Conservation (phyloP, 768 basidiomycete species). For the Crucibulum laeve region DNA sequence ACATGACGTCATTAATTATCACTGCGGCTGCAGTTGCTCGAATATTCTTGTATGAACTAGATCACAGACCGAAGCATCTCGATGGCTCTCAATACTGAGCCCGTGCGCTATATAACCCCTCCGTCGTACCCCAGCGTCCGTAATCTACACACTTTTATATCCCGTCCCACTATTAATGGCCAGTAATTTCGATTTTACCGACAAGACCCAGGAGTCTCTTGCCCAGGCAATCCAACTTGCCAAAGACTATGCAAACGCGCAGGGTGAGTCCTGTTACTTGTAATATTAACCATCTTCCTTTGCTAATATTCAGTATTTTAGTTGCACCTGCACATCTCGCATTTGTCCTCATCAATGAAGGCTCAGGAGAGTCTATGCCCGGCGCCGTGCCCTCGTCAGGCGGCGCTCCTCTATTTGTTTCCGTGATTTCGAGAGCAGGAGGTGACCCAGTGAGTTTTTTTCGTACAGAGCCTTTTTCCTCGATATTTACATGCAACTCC, state of each 20-base stretch:
- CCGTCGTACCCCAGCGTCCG: too few relatives aligned
- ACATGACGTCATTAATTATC: too few relatives aligned
- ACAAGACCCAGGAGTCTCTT: conserved; percentile 72
- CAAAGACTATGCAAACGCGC: conserved; percentile 78
- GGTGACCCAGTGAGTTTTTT: conserved; percentile 67
- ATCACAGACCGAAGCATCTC: too few relatives aligned
- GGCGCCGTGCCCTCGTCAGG: conserved; percentile 23
- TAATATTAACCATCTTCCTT: background rate
- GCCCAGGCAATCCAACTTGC: conserved; percentile 74
- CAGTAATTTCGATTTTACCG: conserved; percentile 76
- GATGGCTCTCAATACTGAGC: too few relatives aligned
- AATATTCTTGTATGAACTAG: too few relatives aligned
- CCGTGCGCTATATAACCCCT: too few relatives aligned
- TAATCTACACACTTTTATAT: background rate
- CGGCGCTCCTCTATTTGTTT: conserved; percentile 63
- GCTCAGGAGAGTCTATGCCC: conserved; percentile 25
- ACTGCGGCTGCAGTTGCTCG: too few relatives aligned
- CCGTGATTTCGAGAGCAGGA: conserved; percentile 78
- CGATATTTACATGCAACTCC: conserved; percentile 6
- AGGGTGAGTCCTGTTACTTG: conserved; percentile 46
- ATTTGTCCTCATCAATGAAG: conserved; percentile 74
- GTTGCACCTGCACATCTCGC: conserved; percentile 85
- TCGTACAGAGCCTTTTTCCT: background rate
- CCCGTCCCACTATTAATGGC: conserved; percentile 28
- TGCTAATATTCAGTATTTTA: conserved; percentile 20